Percentiles rank a stretch among this genome's conserved stretches.
Evolutionary conservation across 495 filamentous ascomycete genomes (phyloP).

Genomic region (Aspergillus funiculosus): DNA sequence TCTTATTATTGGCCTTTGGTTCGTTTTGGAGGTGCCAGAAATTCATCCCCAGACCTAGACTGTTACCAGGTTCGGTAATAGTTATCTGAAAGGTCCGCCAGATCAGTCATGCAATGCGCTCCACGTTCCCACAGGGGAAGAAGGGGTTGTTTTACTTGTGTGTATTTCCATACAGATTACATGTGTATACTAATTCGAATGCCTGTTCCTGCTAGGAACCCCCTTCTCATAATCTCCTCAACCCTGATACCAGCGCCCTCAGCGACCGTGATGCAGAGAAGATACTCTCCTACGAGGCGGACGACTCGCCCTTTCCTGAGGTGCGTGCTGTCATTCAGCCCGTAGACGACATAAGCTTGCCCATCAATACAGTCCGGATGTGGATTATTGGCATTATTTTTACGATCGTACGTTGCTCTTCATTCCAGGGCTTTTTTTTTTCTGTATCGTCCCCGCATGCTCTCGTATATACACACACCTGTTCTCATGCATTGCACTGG

Average conservation of each 20-base stretch:
- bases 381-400: conserved; percentile 67
- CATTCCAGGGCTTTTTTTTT: too few species aligned
- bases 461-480: neutral
- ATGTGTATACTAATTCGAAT: neutral
- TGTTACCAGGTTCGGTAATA: neutral
- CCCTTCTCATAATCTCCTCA: neutral
- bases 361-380: conserved; percentile 63
- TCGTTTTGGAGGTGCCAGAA: too few species aligned
- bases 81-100: neutral
- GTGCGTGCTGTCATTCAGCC: conserved; percentile 43
- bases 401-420: conserved; percentile 44
- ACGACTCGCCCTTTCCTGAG: conserved; percentile 68
- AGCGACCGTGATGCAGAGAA: conserved; percentile 34
- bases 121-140: neutral
- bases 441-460: too few species aligned
- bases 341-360: conserved; percentile 60
- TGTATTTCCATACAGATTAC: neutral
- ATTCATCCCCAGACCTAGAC: neutral
- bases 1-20: neutral
- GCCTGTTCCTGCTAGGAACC: neutral
- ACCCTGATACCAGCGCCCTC: conserved; percentile 23
- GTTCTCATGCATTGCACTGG: neutral
- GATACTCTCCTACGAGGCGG: conserved; percentile 43
- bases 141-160: too few species aligned
- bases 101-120: neutral